These are phyloP conservation scores for Arthrobotrys iridis DNA, from an alignment of 2,329 filamentous ascomycete species.

Conservation along the genomic window DNA sequence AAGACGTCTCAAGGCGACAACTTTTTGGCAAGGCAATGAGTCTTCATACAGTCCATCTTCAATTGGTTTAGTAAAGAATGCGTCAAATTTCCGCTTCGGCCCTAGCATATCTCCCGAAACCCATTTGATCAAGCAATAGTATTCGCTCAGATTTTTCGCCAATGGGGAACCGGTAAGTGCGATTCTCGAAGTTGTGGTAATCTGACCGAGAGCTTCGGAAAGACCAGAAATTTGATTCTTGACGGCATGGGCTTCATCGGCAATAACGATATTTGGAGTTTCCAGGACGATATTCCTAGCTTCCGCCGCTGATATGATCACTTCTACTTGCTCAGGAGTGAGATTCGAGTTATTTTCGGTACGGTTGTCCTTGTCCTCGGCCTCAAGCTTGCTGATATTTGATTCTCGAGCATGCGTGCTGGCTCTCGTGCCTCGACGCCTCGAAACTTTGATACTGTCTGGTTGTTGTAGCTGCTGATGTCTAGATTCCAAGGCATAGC, in stretches of 20 bases:
- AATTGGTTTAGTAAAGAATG: slow-evolving; percentile 78
- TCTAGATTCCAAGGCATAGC: not conserved
- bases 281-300: slow-evolving; percentile 64
- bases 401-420: not conserved
- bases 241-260: slow-evolving; percentile 83
- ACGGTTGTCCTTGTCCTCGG: not conserved
- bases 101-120: slow-evolving; percentile 80
- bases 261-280: slow-evolving; percentile 76
- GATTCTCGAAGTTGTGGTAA: slow-evolving; percentile 76
- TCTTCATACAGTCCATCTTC: slow-evolving; percentile 75
- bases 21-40: slow-evolving; percentile 63
- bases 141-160: slow-evolving; percentile 84
- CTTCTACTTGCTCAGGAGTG: not conserved
- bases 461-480: not conserved
- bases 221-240: slow-evolving; percentile 72
- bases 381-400: too few relatives aligned
- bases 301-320: slow-evolving; percentile 59
- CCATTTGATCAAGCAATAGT: slow-evolving; percentile 86
- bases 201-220: slow-evolving; percentile 67
- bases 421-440: not conserved
- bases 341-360: not conserved
- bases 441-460: too few relatives aligned
- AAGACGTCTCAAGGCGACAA: slow-evolving; percentile 6
- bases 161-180: slow-evolving; percentile 88
- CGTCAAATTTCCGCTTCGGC: slow-evolving; percentile 72